Percentiles rank a stretch among this genome's conserved stretches.
phyloP scores from a whole-genome alignment of 345 rosid species.

The Eutrema japonicum region DNA sequence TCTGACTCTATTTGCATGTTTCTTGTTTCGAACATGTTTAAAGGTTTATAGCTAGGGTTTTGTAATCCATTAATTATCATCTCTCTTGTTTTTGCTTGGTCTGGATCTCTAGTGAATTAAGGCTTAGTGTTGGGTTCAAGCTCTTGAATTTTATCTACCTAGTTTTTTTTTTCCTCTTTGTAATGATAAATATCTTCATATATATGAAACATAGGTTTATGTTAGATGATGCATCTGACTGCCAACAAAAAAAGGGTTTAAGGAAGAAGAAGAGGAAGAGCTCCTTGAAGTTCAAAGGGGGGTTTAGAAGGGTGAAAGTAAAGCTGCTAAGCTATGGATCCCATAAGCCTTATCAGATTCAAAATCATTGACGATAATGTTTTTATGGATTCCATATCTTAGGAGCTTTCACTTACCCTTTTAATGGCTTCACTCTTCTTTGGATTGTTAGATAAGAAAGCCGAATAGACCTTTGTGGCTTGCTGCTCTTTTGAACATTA shows the following conservation, averaged over 20 bases:
- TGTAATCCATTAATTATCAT: not conserved
- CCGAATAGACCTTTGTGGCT: no score
- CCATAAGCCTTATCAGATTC: constrained; percentile 51
- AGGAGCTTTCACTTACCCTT: constrained; percentile 59
- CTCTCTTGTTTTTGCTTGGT: not conserved
- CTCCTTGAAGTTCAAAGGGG: constrained; percentile 87
- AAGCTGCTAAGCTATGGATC: constrained; percentile 86
- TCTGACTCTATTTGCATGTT: not conserved
- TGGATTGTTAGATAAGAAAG: no score
- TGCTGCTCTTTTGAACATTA: no score
- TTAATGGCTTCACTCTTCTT: constrained; percentile 53
- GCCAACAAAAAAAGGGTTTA: not conserved
- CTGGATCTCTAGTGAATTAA: constrained; percentile 4
- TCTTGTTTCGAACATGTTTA: not conserved
- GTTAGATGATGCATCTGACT: constrained; percentile 10
- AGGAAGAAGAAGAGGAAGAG: constrained; percentile 46
- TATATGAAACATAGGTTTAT: not conserved
- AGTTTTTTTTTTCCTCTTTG: not conserved
- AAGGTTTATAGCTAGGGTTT: not conserved
- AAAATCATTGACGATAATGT: constrained; percentile 1
- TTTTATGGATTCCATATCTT: constrained; percentile 54
- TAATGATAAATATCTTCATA: not conserved
- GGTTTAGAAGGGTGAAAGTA: constrained; percentile 51
- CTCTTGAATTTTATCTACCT: not conserved
- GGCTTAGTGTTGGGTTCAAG: not conserved